phyloP scores from a whole-genome alignment of 305 asterid species.

The Fraxinus sp. region DNA sequence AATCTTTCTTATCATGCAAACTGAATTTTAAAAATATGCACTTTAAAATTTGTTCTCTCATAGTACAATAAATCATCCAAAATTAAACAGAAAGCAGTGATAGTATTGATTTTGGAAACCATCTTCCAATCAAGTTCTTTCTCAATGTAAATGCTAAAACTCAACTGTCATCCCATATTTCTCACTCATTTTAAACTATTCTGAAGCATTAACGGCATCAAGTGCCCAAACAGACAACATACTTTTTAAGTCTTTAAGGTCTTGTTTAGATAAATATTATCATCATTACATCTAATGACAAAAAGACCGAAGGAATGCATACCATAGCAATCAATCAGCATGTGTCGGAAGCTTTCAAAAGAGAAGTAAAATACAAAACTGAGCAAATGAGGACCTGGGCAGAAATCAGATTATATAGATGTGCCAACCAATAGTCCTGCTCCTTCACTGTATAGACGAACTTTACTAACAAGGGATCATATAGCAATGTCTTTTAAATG shows the following conservation, averaged over 20 bases:
- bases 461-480: not conserved
- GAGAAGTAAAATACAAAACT: not conserved
- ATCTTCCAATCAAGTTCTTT: not conserved
- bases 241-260: not conserved
- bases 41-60: not conserved
- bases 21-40: not conserved
- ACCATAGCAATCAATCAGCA: not conserved
- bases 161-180: not conserved
- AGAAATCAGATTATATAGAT: not conserved
- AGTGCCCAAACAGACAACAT: not conserved
- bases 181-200: not conserved
- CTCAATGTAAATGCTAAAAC: not conserved
- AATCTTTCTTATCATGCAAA: not conserved
- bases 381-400: not conserved
- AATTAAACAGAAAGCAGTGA: not conserved
- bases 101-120: not conserved
- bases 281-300: not conserved
- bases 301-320: not conserved
- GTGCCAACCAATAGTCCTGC: not conserved
- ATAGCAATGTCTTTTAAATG: not conserved
- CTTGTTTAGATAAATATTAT: not conserved
- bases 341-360: not conserved
- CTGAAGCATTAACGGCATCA: not conserved
- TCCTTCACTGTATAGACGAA: not conserved
- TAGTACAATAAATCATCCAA: not conserved